Evolutionary conservation across 1,284 basidiomycete species (phyloP), one percentile per base, ranked within the genome.

Genomic region (Cutaneotrichosporon sp.): DNA sequence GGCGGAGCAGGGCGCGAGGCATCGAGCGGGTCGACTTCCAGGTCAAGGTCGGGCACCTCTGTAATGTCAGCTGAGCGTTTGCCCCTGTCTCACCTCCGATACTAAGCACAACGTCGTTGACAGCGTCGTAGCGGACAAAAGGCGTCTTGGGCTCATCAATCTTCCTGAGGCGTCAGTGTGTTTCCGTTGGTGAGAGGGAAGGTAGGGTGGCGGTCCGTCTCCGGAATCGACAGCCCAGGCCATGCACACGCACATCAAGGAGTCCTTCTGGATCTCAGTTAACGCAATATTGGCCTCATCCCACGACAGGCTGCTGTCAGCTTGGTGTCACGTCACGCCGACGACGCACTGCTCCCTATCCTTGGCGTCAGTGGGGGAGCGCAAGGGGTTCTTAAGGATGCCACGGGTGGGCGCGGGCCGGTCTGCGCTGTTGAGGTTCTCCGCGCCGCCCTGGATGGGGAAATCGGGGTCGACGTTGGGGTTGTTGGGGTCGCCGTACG

Each of bases 71-170:
- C 50, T 67, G 49, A 62, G 63, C 34, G 14, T 46, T 18, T 9
- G 36, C 40, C 49, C 9, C 38, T 11, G 8, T 59, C 69, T 49
- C 49, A 84, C 89, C 71, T 58, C 90, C 90, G 87, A 73, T 68
- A 21, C 88, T 86, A 11, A 81, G 71, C 52, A 93, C 82, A 62
- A 86, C 85, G 76, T 94, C 92, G 50, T 89, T 90, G 78, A 90
- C 88, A 0, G 91, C 86, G 72, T 94, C 91, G 79, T 94, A 93
- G 67, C 91, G 84, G 60, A 96, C 92, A 80, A 90, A 96, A 0
- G 92, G 92, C n/a, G 92, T 96, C 86, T 96, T 96, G 58, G 92
- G 92, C 76, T 96, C 92, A 5, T 90, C 92, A 75, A 96, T 96
- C 86, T 94, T 96, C 79, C 79, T 80, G 55, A 34, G n/a, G 18